Base-by-base conservation (phyloP, 2,329 filamentous ascomycete species). In the Sordariomycetes sp. region DNA sequence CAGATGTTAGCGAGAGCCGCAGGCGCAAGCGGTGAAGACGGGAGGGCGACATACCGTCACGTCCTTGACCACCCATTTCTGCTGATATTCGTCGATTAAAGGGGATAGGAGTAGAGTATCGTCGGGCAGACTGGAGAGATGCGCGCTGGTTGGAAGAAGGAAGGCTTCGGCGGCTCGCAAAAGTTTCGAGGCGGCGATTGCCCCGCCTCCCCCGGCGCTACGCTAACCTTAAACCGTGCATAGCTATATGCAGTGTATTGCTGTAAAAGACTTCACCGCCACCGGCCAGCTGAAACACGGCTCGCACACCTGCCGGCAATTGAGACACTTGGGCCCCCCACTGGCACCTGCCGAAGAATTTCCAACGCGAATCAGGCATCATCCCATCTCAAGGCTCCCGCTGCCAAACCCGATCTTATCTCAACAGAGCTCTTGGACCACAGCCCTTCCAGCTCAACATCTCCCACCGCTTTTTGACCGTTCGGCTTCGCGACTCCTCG, bases 1-100 rank as follows among this genome's bases (percentile, higher is more conserved):
- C 25, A 32, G 28, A 32, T 10, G 54, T 57, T 57, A 62, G 55
- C 35, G n/a, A 56, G 3, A n/a, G 35, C 28, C 12, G 25, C 5
- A 25, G 35, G 55, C 22, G 35, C 18, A 58, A 40, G 24, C 7
- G 11, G 52, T 34, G 46, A 34, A 24, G 22, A 7, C 18, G 22
- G 6, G 6, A 54, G 51, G 43, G 43, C 40, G 40, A 64, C 74
- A 50, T 68, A 84, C 85, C 85, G 76, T 86, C 82, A 80, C 85
- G 81, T 72, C 82, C 81, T 70, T 75, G 72, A 65, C 85, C 85
- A 76, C 85, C 85, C 85, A 88, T 88, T 63, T 65, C 79, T 65
- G 53, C 52, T 58, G 24, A 12, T 57, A 12, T 50, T 37, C 40
- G 50, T 28, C n/a, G n/a, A n/a, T 24, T 11, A 20, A 12, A 50